These are phyloP conservation scores for Lichtheimia corymbifera DNA, from an alignment of 371 early-diverging fungal species.

Conservation along the genomic window DNA sequence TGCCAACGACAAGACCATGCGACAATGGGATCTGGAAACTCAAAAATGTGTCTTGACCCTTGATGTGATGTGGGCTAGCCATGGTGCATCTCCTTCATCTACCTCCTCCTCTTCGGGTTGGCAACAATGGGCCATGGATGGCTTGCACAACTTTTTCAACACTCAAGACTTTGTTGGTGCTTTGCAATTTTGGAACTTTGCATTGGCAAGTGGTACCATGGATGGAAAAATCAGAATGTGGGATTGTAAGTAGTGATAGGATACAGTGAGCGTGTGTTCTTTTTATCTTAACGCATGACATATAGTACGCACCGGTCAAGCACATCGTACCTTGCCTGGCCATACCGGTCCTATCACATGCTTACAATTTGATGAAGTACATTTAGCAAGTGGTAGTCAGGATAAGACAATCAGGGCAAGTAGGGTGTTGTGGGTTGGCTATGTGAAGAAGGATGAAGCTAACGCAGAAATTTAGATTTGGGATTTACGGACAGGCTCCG, in stretches of 20 bases:
- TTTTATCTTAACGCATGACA: background rate
- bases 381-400: constrained; percentile 77
- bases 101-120: constrained; percentile 18
- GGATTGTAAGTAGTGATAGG: constrained; percentile 68
- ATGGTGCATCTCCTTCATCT: constrained; percentile 18
- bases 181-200: constrained; percentile 80
- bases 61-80: constrained; percentile 72
- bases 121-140: constrained; percentile 24
- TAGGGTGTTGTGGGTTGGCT: constrained; percentile 11
- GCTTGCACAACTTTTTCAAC: constrained; percentile 31
- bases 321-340: constrained; percentile 74
- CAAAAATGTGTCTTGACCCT: constrained; percentile 67
- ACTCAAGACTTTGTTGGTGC: constrained; percentile 68
- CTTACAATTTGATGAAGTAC: constrained; percentile 77
- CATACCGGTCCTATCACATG: constrained; percentile 75
- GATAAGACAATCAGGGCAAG: constrained; percentile 77
- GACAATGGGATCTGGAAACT: constrained; percentile 87
- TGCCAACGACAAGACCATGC: constrained; percentile 85
- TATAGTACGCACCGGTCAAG: constrained; percentile 75
- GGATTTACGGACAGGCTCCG: constrained; percentile 79
- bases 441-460: background rate
- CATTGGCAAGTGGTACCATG: constrained; percentile 82
- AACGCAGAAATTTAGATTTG: constrained; percentile 56
- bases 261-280: background rate
- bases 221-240: constrained; percentile 89